Evolutionary conservation across 1,139 yeast species (phyloP).

Genomic region (Yarrowia galli): DNA sequence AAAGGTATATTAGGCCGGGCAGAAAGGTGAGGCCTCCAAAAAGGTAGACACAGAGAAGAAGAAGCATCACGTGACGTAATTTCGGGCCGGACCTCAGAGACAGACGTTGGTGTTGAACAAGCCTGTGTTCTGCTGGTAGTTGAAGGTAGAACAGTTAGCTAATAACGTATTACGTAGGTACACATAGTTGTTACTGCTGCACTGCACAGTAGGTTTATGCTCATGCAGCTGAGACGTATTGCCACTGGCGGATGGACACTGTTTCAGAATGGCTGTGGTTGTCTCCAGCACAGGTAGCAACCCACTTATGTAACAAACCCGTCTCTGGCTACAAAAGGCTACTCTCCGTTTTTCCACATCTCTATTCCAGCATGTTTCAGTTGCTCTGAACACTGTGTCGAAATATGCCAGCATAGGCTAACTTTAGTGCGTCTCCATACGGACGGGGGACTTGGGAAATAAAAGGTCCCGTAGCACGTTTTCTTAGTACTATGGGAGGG

Average conservation of each 20-base stretch:
- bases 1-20: neutral
- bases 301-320: neutral
- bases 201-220: slow-evolving; percentile 9
- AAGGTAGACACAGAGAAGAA: slow-evolving; percentile 9
- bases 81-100: neutral
- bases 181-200: neutral
- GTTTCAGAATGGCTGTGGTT: no score
- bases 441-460: neutral
- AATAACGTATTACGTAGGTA: neutral
- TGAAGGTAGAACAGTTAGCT: neutral
- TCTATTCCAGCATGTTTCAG: neutral
- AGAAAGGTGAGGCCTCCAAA: slow-evolving; percentile 26
- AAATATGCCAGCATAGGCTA: neutral
- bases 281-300: no score
- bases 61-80: slow-evolving; percentile 4
- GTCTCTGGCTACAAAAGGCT: neutral
- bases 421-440: neutral
- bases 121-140: neutral
- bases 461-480: neutral
- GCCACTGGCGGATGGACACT: neutral
- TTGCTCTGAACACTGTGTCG: neutral
- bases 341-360: neutral
- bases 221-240: slow-evolving; percentile 19
- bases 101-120: slow-evolving; percentile 12
- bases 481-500: neutral